A percentile compares a stretch with the other conserved stretches of the same genome.
Evolutionary conservation across 192 early-diverging fungal genomes (phyloP).

Genomic region (Cladochytrium replicatum): DNA sequence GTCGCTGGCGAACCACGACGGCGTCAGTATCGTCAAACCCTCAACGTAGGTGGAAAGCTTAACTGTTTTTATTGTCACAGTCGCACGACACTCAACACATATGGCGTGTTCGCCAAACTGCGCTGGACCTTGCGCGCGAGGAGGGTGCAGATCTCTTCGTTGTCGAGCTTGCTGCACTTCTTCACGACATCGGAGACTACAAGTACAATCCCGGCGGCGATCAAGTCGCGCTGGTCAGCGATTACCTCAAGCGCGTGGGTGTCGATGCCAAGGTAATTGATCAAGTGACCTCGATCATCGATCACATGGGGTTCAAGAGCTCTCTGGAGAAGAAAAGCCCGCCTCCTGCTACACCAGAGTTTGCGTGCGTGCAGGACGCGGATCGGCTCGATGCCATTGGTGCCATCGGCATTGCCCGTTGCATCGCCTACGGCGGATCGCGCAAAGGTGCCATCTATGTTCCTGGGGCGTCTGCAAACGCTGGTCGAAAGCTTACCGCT

Average conservation of each 20-base stretch:
- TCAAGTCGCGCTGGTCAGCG: not conserved
- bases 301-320: conserved; percentile 1
- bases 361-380: conserved; percentile 5
- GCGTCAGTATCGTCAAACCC: too few relatives aligned
- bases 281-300: not conserved
- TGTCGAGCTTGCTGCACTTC: conserved; percentile 4
- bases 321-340: not conserved
- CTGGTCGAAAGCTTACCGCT: too few relatives aligned
- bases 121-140: not conserved
- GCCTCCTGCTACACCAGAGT: not conserved
- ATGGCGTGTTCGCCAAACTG: not conserved
- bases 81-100: conserved; percentile 4
- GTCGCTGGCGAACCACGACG: too few relatives aligned
- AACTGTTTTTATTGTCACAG: too few relatives aligned
- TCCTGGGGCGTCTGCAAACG: too few relatives aligned
- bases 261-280: too few relatives aligned
- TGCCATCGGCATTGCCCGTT: conserved; percentile 11
- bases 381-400: conserved; percentile 11
- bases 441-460: conserved; percentile 2
- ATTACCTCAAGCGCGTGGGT: not conserved
- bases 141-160: not conserved
- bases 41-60: too few relatives aligned
- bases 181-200: conserved; percentile 8
- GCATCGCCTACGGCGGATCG: conserved; percentile 9
- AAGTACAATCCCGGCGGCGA: conserved; percentile 7